These are phyloP conservation scores for Epichloe aotearoae DNA, from an alignment of 2,329 filamentous ascomycete species.

Conservation along the genomic window DNA sequence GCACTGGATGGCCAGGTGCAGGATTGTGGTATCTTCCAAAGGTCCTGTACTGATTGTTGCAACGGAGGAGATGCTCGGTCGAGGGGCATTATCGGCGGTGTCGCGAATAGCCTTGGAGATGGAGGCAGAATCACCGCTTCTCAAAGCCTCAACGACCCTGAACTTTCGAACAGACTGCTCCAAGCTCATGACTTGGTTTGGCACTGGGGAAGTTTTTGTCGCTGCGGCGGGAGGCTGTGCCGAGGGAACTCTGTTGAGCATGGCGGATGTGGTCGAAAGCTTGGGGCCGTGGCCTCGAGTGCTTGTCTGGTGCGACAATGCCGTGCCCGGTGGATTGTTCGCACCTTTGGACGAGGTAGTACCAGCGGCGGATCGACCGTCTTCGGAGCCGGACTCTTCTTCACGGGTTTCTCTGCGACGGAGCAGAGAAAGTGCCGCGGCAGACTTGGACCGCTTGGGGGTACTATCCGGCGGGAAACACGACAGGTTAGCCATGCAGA, in stretches of 20 bases:
- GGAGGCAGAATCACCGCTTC: constrained; percentile 78
- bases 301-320: constrained; percentile 23
- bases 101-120: constrained; percentile 79
- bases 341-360: constrained; percentile 19
- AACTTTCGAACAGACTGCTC: constrained; percentile 94
- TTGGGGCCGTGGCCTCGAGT: constrained; percentile 31
- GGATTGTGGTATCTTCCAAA: constrained; percentile 73
- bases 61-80: constrained; percentile 45
- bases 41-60: constrained; percentile 27
- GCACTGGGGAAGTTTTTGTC: constrained; percentile 16
- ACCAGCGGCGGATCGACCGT: constrained; percentile 28
- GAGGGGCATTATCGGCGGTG: constrained; percentile 35
- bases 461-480: constrained; percentile 4
- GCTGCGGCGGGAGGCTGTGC: constrained; percentile 13
- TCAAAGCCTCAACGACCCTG: constrained; percentile 80
- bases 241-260: constrained; percentile 29
- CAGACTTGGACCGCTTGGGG: constrained; percentile 42
- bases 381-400: constrained; percentile 40
- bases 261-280: constrained; percentile 30
- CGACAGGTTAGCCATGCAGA: constrained; percentile 1
- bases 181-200: constrained; percentile 44
- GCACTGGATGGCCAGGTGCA: constrained; percentile 91
- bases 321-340: constrained; percentile 18
- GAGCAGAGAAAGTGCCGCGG: constrained; percentile 39
- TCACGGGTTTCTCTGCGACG: constrained; percentile 36